A percentile compares a stretch with the other conserved stretches of the same genome.
These are phyloP conservation scores for Aspergillus udagawae DNA, from an alignment of 2,329 filamentous ascomycete genomes.

Conservation along the genomic window DNA sequence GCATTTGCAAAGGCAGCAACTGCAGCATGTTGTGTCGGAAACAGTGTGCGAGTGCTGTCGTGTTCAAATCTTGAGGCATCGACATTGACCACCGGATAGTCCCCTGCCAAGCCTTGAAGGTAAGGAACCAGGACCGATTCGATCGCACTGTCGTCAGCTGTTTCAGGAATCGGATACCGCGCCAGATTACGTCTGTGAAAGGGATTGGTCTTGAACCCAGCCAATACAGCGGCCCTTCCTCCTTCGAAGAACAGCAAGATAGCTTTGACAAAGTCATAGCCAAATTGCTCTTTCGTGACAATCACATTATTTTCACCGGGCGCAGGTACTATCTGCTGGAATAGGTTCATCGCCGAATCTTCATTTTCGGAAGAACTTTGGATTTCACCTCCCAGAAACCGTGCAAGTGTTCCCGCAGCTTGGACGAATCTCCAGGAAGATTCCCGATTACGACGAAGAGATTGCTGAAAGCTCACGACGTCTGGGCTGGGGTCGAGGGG, in stretches of 20 bases:
- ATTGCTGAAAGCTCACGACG: conserved; percentile 53
- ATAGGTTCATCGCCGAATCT: conserved; percentile 40
- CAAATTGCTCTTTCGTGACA: conserved; percentile 49
- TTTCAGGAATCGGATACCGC: conserved; percentile 51
- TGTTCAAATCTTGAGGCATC: conserved; percentile 57
- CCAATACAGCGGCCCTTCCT: conserved; percentile 51
- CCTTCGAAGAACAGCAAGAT: conserved; percentile 61
- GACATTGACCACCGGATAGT: conserved; percentile 51
- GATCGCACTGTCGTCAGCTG: conserved; percentile 50
- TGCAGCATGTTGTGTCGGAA: conserved; percentile 51
- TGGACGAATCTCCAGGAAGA: conserved; percentile 59
- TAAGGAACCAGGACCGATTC: conserved; percentile 58
- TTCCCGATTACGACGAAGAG: conserved; percentile 53
- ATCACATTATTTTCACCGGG: conserved; percentile 40
- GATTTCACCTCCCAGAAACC: conserved; percentile 52
- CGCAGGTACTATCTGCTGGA: conserved; percentile 48
- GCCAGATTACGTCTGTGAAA: conserved; percentile 37
- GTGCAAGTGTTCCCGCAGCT: conserved; percentile 55
- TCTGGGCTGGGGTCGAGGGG: conserved; percentile 53
- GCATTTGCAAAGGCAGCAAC: conserved; percentile 55
- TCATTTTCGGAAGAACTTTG: conserved; percentile 40
- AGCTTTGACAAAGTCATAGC: conserved; percentile 63
- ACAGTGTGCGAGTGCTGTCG: conserved; percentile 51
- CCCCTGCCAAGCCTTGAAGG: conserved; percentile 50
- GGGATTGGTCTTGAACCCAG: conserved; percentile 52